phyloP scores from a whole-genome alignment of 768 basidiomycete genomes.

The Agaricus subrufescens region DNA sequence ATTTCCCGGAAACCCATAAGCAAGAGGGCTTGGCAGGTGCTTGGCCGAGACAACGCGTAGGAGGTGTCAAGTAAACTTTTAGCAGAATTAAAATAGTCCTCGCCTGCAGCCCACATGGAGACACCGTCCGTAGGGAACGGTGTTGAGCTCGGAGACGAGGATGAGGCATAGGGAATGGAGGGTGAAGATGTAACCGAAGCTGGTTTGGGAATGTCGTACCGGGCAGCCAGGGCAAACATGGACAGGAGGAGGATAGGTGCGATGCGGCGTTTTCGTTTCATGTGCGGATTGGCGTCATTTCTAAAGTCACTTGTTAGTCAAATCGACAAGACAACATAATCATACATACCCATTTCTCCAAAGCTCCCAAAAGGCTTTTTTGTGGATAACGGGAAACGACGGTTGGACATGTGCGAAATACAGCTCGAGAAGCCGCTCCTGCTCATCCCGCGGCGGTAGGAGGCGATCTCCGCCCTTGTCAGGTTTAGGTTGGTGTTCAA shows the following conservation, averaged over 20 bases:
- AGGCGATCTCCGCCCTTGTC: not conserved
- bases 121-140: constrained; percentile 39
- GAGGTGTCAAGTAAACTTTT: constrained; percentile 60
- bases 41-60: constrained; percentile 67
- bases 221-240: constrained; percentile 83
- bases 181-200: not conserved
- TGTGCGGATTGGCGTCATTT: constrained; percentile 29
- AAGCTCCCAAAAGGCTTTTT: constrained; percentile 59
- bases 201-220: constrained; percentile 40
- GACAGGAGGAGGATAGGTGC: constrained; percentile 68
- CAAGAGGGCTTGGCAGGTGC: constrained; percentile 75
- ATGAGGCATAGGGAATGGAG: not conserved
- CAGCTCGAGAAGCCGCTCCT: constrained; percentile 66
- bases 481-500: not conserved
- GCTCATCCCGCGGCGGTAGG: constrained; percentile 1
- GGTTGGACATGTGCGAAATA: constrained; percentile 85
- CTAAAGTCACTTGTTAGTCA: not conserved
- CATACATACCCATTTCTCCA: constrained; percentile 35
- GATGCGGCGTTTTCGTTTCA: constrained; percentile 38
- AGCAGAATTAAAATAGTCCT: constrained; percentile 63
- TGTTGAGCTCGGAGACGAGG: constrained; percentile 14
- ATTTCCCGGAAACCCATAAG: constrained; percentile 82
- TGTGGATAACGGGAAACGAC: constrained; percentile 72
- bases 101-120: constrained; percentile 81
- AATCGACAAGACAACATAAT: too few relatives aligned